Percentiles rank a stretch among this genome's conserved stretches.
These are phyloP conservation scores for Acaromyces ingoldii DNA, from an alignment of 1,284 basidiomycete species.

Conservation along the genomic window DNA sequence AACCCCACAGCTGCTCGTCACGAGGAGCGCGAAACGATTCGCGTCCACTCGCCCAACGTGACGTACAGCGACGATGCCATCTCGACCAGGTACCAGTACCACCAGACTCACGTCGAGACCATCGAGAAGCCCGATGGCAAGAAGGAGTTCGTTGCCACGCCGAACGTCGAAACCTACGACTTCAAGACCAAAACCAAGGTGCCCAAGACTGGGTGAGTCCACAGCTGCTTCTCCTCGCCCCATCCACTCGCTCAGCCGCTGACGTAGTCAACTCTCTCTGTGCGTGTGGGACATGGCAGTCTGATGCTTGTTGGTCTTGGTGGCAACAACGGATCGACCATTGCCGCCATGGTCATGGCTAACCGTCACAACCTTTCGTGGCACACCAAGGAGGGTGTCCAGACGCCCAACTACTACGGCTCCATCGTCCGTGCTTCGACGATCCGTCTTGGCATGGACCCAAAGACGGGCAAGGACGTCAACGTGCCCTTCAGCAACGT, in stretches of 20 bases:
- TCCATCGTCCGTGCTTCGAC: slow-evolving; percentile 85
- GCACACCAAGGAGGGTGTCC: slow-evolving; percentile 86
- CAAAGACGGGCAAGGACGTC: slow-evolving; percentile 78
- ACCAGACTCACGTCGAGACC: slow-evolving; percentile 48
- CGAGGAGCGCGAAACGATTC: slow-evolving; percentile 44
- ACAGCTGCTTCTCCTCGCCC: slow-evolving; percentile 10
- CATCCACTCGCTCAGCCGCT: slow-evolving; percentile 9
- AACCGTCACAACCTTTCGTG: slow-evolving; percentile 92
- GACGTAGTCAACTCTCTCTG: too few species aligned
- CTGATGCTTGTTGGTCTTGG: slow-evolving; percentile 95
- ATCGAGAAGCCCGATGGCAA: slow-evolving; percentile 36
- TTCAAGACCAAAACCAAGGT: slow-evolving; percentile 87
- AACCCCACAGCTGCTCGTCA: slow-evolving; percentile 50
- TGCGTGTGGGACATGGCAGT: too few species aligned
- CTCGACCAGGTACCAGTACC: slow-evolving; percentile 45
- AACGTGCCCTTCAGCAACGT: slow-evolving; percentile 88
- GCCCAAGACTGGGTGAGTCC: slow-evolving; percentile 79
- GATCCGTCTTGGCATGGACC: slow-evolving; percentile 81
- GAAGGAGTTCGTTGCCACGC: slow-evolving; percentile 45
- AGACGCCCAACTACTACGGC: slow-evolving; percentile 82
- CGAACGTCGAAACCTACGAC: slow-evolving; percentile 57
- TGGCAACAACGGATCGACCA: slow-evolving; percentile 94
- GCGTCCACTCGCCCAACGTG: slow-evolving; percentile 48
- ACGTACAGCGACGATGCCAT: slow-evolving; percentile 43
- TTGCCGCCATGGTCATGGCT: slow-evolving; percentile 89